Percentiles rank a stretch among this genome's conserved stretches.
These are phyloP conservation scores for Zygotorulaspora danielsina DNA, from an alignment of 805 yeast species.

Conservation along the genomic window DNA sequence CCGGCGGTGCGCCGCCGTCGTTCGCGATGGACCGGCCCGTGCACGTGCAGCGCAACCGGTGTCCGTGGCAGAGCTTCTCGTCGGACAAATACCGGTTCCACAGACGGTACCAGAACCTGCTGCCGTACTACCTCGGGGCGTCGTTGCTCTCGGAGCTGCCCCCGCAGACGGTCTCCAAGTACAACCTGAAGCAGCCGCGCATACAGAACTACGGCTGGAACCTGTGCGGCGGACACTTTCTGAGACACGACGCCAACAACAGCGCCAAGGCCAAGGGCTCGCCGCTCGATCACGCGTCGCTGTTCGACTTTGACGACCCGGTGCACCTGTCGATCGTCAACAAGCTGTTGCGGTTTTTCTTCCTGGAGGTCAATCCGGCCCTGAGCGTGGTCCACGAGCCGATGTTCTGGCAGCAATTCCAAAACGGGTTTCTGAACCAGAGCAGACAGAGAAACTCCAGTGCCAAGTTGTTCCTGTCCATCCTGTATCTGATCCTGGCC, in stretches of 20 bases:
- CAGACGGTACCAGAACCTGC: slow-evolving; percentile 43
- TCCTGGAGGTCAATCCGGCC: slow-evolving; percentile 49
- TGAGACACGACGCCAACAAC: slow-evolving; percentile 33
- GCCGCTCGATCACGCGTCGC: slow-evolving; percentile 16
- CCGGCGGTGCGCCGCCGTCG: neutral
- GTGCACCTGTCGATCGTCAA: slow-evolving; percentile 30
- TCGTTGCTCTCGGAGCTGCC: slow-evolving; percentile 35
- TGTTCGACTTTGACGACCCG: slow-evolving; percentile 21
- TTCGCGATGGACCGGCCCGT: neutral
- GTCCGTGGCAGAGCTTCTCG: slow-evolving; percentile 35
- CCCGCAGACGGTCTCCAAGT: slow-evolving; percentile 31
- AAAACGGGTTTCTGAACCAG: slow-evolving; percentile 25
- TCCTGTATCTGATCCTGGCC: slow-evolving; percentile 47
- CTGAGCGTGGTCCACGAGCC: slow-evolving; percentile 50
- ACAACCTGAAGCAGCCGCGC: slow-evolving; percentile 45
- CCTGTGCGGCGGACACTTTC: slow-evolving; percentile 53
- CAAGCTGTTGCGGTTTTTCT: slow-evolving; percentile 36
- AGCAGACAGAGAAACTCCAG: slow-evolving; percentile 29
- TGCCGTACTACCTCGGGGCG: slow-evolving; percentile 40
- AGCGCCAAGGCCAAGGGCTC: slow-evolving; percentile 24
- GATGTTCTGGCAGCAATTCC: slow-evolving; percentile 49
- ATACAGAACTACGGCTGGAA: slow-evolving; percentile 65
- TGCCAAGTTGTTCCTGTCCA: slow-evolving; percentile 49
- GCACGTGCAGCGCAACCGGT: slow-evolving; percentile 3
- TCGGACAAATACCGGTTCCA: slow-evolving; percentile 45